A percentile compares a stretch with the other conserved stretches of the same genome.
These are phyloP conservation scores for Nicotiana rustica DNA, from an alignment of 305 asterid species.

Conservation along the genomic window DNA sequence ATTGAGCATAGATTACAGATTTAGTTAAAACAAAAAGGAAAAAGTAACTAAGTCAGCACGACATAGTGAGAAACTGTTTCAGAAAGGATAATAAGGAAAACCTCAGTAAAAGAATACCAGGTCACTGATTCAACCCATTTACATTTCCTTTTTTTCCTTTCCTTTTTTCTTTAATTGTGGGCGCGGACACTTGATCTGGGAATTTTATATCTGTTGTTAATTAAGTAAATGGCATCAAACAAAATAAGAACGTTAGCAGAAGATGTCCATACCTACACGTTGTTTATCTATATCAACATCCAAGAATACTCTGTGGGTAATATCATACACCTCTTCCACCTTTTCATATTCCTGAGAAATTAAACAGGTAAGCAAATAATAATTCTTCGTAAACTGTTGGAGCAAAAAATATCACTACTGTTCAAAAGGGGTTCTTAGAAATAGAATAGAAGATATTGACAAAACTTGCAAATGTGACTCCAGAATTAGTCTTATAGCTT, in stretches of 20 bases:
- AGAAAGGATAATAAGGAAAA: not conserved
- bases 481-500: not conserved
- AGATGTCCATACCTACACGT: conserved; percentile 61
- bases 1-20: not conserved
- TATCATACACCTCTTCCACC: conserved; percentile 67
- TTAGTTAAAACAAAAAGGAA: not conserved
- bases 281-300: conserved; percentile 92
- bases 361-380: conserved; percentile 20
- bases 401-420: not conserved
- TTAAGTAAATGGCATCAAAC: not conserved
- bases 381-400: not conserved
- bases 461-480: not conserved
- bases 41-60: not conserved
- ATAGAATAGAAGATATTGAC: not conserved
- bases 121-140: not conserved
- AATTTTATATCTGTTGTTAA: not conserved
- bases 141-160: no score
- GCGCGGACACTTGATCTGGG: not conserved
- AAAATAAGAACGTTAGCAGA: not conserved
- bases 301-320: conserved; percentile 84
- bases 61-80: not conserved
- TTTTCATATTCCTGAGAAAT: conserved; percentile 57
- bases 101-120: no score
- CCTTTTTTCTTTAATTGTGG: not conserved
- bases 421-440: not conserved